Evolutionary conservation across 306 rosid species (phyloP), one percentile per base, ranked within the genome.

Genomic region (Cotoneaster glaucophyllus): DNA sequence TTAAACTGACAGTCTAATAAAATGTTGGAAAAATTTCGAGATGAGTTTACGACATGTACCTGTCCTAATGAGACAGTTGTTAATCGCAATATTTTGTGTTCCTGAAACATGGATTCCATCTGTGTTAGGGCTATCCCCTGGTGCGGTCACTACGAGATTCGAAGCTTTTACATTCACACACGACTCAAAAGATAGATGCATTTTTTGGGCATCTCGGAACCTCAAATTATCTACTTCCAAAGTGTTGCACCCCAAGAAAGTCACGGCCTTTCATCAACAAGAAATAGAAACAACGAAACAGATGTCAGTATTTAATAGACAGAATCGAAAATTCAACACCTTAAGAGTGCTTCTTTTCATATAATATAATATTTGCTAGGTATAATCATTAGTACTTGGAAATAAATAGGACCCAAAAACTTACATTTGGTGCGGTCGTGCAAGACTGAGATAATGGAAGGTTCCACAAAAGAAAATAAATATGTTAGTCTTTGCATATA

Each of bases 71-170:
- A 67, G 58, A 79, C 83, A 75, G 15, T 89, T 82, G 19, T 44
- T 80, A 43, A 95, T 84, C 12, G 34, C 0, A 74, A 89, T 83
- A 68, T 90, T 77, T 39, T 84, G 77, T 17, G 97, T 84, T 3
- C 0, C 87, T 0, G 96, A 77, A 65, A 95, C 70, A 37, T 95
- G 97, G 85, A 95, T 89, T 76, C 98, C 98, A 76, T 95, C 98
- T 4, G 98, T 95, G 78, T 95, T 95, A 6, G 97, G 97, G 41
- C 97, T 95, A 50, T 88, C 9, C 22, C 34, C 86, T 1, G 98
- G 97, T 65, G 97, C 91, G n/a, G 4, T 74, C 0, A 95, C 81
- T 13, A 54, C 28, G 2, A 95, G 71, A 82, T 84, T 82, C 14
- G 77, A 74, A 61, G 81, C 93, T 53, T 45, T 31, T 24, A 89